phyloP scores from a whole-genome alignment of 306 rosid species.

The Cicer judaicum region DNA sequence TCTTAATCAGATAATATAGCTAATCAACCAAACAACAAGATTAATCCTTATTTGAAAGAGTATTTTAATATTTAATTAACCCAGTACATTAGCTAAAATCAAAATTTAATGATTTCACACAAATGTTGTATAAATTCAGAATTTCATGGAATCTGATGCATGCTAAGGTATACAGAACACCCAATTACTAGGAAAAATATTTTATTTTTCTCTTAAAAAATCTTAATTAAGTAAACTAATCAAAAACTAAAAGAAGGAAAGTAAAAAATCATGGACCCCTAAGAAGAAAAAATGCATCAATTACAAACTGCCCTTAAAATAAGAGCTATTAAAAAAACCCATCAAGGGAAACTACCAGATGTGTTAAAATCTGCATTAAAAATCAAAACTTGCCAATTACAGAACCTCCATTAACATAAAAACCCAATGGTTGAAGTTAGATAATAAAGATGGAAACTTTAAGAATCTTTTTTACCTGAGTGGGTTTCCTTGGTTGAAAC shows the following conservation, averaged over 20 bases:
- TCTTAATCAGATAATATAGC: slow-evolving; percentile 3
- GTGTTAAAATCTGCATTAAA: background rate
- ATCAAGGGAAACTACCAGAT: background rate
- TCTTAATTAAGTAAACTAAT: background rate
- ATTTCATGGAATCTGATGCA: slow-evolving; percentile 41
- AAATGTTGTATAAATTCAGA: slow-evolving; percentile 10
- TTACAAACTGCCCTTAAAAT: background rate
- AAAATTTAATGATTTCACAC: slow-evolving; percentile 12
- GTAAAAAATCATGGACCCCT: slow-evolving; percentile 18
- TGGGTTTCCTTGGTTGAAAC: slow-evolving; percentile 88
- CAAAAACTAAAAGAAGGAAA: slow-evolving; percentile 12
- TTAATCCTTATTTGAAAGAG: background rate
- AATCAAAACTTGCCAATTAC: background rate
- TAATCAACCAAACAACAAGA: slow-evolving; percentile 33
- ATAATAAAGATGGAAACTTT: slow-evolving; percentile 35
- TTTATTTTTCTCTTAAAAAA: background rate
- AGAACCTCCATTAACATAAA: background rate
- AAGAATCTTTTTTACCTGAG: slow-evolving; percentile 54
- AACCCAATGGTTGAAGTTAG: background rate
- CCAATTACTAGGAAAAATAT: background rate
- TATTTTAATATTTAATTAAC: background rate
- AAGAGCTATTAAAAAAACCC: background rate
- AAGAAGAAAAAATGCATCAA: slow-evolving; percentile 30
- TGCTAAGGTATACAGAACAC: background rate
- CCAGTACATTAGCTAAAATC: slow-evolving; percentile 34